These are phyloP conservation scores for Golubevia sp. DNA, from an alignment of 1,284 basidiomycete species.

Conservation along the genomic window DNA sequence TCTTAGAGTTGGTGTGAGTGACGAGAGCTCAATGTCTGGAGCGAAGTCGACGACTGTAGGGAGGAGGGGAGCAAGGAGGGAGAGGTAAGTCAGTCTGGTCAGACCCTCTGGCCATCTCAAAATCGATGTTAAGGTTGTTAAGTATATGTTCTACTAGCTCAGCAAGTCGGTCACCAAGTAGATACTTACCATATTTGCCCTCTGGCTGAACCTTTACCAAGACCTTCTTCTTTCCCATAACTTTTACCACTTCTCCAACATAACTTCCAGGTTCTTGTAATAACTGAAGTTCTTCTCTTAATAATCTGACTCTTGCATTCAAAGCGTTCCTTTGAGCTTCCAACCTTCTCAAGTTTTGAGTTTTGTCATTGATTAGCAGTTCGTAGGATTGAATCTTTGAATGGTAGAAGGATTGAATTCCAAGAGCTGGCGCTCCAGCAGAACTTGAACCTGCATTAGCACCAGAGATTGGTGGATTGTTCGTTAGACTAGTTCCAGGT, in stretches of 20 bases:
- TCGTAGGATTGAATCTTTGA: slow-evolving; percentile 93
- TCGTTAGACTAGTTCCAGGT: too few species aligned
- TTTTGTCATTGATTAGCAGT: slow-evolving; percentile 90
- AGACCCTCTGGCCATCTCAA: too few species aligned
- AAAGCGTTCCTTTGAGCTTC: slow-evolving; percentile 96
- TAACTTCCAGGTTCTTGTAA: slow-evolving; percentile 96
- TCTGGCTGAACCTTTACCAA: slow-evolving; percentile 98
- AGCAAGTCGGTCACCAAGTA: too few species aligned
- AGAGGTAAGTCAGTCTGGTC: neutral
- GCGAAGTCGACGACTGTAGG: slow-evolving; percentile 87
- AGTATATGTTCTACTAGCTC: too few species aligned
- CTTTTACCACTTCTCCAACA: slow-evolving; percentile 96
- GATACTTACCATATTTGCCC: slow-evolving; percentile 85
- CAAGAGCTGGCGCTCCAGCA: slow-evolving; percentile 18
- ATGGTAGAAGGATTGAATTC: slow-evolving; percentile 81
- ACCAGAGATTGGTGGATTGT: too few species aligned
- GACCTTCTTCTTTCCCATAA: slow-evolving; percentile 99
- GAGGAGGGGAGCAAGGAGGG: neutral
- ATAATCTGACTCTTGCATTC: slow-evolving; percentile 82
- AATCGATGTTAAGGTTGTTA: too few species aligned
- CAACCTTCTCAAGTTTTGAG: slow-evolving; percentile 89
- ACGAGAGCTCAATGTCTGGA: slow-evolving; percentile 78
- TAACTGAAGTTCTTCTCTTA: slow-evolving; percentile 91
- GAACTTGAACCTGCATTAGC: slow-evolving; percentile 22
- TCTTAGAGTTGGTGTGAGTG: slow-evolving; percentile 83